A percentile compares a stretch with the other conserved stretches of the same genome.
These are phyloP conservation scores for Penicillium sp. DNA, from an alignment of 2,329 filamentous ascomycete genomes.

Conservation along the genomic window DNA sequence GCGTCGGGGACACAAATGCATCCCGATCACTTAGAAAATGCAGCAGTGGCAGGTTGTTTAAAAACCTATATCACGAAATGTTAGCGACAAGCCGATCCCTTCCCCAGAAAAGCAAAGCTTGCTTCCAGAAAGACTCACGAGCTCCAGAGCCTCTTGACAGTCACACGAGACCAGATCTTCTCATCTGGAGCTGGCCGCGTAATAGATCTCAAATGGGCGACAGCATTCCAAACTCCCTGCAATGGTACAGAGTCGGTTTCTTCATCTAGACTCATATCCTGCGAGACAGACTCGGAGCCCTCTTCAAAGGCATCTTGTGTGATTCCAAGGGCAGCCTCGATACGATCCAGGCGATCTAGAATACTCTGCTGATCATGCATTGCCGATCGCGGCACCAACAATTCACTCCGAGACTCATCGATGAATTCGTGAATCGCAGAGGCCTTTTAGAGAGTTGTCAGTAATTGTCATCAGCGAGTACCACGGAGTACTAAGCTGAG, in stretches of 20 bases:
- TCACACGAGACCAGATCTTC: slow-evolving; percentile 27
- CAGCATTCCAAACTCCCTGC: slow-evolving; percentile 26
- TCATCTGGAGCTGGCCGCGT: slow-evolving; percentile 26
- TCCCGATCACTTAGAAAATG: slow-evolving; percentile 34
- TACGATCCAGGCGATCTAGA: slow-evolving; percentile 29
- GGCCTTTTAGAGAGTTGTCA: slow-evolving; percentile 18
- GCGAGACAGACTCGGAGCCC: neutral
- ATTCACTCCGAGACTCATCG: slow-evolving; percentile 12
- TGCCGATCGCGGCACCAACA: slow-evolving; percentile 4
- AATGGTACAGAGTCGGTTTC: slow-evolving; percentile 13
- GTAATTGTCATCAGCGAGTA: too few relatives aligned
- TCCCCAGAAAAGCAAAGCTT: too few relatives aligned
- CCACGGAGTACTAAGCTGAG: too few relatives aligned
- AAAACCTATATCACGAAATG: slow-evolving; percentile 19
- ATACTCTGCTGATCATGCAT: slow-evolving; percentile 24
- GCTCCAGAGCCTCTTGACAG: slow-evolving; percentile 31
- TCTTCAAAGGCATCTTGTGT: slow-evolving; percentile 9
- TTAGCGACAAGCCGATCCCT: neutral
- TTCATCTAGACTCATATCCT: slow-evolving; percentile 20
- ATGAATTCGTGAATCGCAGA: slow-evolving; percentile 28
- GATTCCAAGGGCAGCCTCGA: slow-evolving; percentile 30
- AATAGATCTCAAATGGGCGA: slow-evolving; percentile 27
- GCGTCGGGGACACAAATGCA: slow-evolving; percentile 30
- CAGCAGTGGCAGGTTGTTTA: slow-evolving; percentile 32
- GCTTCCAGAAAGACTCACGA: slow-evolving; percentile 22